Conservation (phyloP, 441 rosid genomes). For the Kokia cookei region DNA sequence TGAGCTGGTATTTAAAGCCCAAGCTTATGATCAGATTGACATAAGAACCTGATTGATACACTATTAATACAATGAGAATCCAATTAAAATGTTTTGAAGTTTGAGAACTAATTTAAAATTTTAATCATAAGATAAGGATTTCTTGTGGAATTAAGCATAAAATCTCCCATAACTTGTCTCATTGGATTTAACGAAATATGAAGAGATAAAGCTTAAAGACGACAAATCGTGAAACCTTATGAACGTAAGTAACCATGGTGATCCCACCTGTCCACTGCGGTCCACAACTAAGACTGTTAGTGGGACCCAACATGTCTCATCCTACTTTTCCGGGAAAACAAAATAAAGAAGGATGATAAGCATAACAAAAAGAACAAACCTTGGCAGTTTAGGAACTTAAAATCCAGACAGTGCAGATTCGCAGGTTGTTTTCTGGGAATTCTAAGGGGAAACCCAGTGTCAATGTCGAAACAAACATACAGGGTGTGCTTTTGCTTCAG, state of each 20-base stretch:
- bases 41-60: no score
- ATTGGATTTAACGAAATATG: not conserved
- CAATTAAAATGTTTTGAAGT: no score
- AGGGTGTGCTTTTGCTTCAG: constrained; percentile 76
- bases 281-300: not conserved
- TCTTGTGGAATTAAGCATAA: not conserved
- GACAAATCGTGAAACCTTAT: not conserved
- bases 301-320: not conserved
- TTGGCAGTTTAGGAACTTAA: not conserved
- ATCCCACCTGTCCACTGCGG: not conserved
- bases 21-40: no score
- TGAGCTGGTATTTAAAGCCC: no score
- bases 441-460: not conserved
- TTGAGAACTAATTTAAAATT: no score
- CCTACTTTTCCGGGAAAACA: not conserved
- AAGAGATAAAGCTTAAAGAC: not conserved
- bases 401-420: not conserved
- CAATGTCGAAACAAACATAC: constrained; percentile 76
- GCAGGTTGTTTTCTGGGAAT: not conserved
- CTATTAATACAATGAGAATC: no score
- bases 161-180: not conserved
- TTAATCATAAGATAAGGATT: no score
- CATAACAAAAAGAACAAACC: not conserved
- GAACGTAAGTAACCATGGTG: not conserved
- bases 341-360: not conserved